phyloP scores from a whole-genome alignment of 768 basidiomycete genomes.

The Amanita phalloides region DNA sequence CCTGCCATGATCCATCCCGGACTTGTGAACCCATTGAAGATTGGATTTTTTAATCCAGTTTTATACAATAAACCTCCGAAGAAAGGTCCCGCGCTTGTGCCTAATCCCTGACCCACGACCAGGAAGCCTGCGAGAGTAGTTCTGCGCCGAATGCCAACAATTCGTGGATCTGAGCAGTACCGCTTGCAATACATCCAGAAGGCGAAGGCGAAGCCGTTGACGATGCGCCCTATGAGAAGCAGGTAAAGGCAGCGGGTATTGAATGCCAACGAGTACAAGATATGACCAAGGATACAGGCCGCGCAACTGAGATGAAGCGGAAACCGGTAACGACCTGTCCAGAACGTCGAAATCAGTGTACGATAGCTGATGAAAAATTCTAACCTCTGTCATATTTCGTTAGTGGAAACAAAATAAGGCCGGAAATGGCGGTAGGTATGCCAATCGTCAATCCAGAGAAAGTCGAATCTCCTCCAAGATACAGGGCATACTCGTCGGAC shows the following conservation, averaged over 20 bases:
- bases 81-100: constrained; percentile 56
- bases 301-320: constrained; percentile 47
- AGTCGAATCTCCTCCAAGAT: constrained; percentile 55
- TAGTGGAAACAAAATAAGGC: constrained; percentile 44
- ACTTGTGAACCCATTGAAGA: constrained; percentile 62
- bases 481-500: constrained; percentile 47
- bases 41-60: constrained; percentile 38
- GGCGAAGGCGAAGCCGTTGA: constrained; percentile 49
- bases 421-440: constrained; percentile 54
- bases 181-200: constrained; percentile 60
- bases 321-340: constrained; percentile 38
- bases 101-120: constrained; percentile 51
- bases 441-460: constrained; percentile 63
- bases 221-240: constrained; percentile 61
- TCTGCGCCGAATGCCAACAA: constrained; percentile 52
- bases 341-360: too few species aligned
- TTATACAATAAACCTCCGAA: constrained; percentile 52
- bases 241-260: constrained; percentile 49
- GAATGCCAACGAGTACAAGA: constrained; percentile 56
- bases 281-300: constrained; percentile 40
- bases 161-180: constrained; percentile 60
- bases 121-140: constrained; percentile 54
- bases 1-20: constrained; percentile 57
- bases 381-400: constrained; percentile 44
- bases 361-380: not conserved